Base-by-base conservation (phyloP, 495 filamentous ascomycete species). In the Cryomyces minteri region DNA sequence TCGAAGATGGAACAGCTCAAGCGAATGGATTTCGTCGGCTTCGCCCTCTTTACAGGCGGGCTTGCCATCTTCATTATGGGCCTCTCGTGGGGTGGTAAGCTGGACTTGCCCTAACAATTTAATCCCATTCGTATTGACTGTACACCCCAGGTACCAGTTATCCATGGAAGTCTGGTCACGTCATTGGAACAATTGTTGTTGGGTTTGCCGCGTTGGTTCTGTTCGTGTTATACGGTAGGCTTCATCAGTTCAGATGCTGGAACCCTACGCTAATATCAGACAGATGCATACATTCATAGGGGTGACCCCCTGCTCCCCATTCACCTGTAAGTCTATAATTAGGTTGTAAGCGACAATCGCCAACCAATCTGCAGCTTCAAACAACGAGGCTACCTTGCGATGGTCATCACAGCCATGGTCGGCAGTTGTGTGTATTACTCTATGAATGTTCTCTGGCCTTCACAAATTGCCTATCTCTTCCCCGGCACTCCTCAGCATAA, bases 91-190 rank as follows among this genome's bases (percentile, higher is more conserved):
- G 71, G 69, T 28, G 69, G n/a, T n/a, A n/a, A n/a, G n/a, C n/a
- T n/a, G 69, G 4, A n/a, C n/a, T n/a, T n/a, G n/a, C n/a, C n/a
- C n/a, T n/a, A n/a, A n/a, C n/a, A n/a, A n/a, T n/a, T n/a, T n/a
- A n/a, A n/a, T n/a, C n/a, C n/a, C n/a, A n/a, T n/a, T n/a, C n/a
- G n/a, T n/a, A n/a, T n/a, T n/a, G n/a, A n/a, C n/a, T n/a, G n/a
- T n/a, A n/a, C n/a, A n/a, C n/a, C n/a, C n/a, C n/a, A n/a, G n/a
- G 33, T n/a, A 52, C 51, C 10, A 53, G 57, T 0, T 71, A 74
- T 54, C 58, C 67, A 0, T 72, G 69, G 71, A 58, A 58, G 32
- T 66, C 62, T n/a, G 62, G 60, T 6, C 59, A 68, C 32, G 65
- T 67, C 18, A 56, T 74, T 32, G 59, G 56, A n/a, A 56, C 60